Evolutionary conservation across 208 protist genomes (phyloP).

Genomic region (Herpetomonas samuelpessoai): DNA sequence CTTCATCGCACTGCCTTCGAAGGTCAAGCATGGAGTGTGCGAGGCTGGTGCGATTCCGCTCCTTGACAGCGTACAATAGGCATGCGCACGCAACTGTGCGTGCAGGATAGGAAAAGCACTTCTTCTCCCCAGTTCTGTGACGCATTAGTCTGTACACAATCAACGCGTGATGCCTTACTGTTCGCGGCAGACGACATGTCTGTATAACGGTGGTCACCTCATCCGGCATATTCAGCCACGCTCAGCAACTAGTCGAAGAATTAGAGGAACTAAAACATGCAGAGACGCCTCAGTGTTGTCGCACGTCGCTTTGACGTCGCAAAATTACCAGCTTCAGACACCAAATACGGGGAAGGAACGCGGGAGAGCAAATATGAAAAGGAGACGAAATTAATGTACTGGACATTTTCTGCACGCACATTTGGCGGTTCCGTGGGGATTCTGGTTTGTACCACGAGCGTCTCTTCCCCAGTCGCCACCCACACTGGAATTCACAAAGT

Average conservation of each 20-base stretch:
- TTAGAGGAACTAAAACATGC: too few relatives aligned
- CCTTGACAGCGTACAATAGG: conserved; percentile 62
- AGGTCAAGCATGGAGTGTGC: conserved; percentile 8
- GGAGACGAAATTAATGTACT: conserved; percentile 7
- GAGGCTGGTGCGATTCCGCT: conserved; percentile 25
- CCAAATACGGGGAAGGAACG: too few relatives aligned
- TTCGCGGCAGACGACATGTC: conserved; percentile 14
- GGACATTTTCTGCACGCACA: too few relatives aligned
- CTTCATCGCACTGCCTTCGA: conserved; percentile 15
- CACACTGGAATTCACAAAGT: too few relatives aligned
- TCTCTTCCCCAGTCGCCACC: too few relatives aligned
- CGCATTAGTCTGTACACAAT: conserved; percentile 8
- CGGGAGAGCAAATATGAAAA: conserved; percentile 14
- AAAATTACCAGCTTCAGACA: too few relatives aligned
- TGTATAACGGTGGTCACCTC: conserved; percentile 26
- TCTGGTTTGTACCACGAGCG: too few relatives aligned
- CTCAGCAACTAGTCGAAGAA: too few relatives aligned
- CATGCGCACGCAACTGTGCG: conserved; percentile 48
- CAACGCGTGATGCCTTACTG: conserved; percentile 9
- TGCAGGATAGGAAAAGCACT: conserved; percentile 4
- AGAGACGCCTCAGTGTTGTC: too few relatives aligned
- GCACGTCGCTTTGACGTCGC: too few relatives aligned
- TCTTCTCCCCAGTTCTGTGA: conserved; percentile 12
- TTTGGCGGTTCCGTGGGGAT: too few relatives aligned
- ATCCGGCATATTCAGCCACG: conserved; percentile 10